Conservation (phyloP, 1,284 basidiomycete species). For the Taiwanofungus camphoratus region DNA sequence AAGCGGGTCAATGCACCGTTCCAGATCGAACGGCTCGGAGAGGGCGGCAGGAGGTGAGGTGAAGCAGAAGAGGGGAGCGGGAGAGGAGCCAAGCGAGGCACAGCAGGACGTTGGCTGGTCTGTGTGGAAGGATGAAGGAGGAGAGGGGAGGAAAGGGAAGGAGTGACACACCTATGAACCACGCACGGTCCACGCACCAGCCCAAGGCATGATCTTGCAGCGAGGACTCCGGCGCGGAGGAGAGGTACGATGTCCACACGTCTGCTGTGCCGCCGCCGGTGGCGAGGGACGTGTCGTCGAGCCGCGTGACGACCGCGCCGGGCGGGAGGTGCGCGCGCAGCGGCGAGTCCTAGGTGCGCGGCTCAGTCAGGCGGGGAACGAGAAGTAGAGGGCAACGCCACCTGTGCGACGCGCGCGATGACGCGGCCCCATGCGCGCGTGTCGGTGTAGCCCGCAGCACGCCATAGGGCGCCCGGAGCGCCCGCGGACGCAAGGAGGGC, state of each 20-base stretch:
- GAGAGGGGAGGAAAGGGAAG: constrained; percentile 1
- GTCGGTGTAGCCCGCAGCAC: constrained; percentile 44
- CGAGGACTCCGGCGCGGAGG: not conserved
- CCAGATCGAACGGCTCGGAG: constrained; percentile 8
- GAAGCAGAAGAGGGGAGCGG: constrained; percentile 40
- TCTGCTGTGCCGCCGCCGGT: constrained; percentile 22
- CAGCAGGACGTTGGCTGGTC: constrained; percentile 19
- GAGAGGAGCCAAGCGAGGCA: not conserved
- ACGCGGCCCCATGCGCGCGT: constrained; percentile 43
- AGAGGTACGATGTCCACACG: constrained; percentile 45
- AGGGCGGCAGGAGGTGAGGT: no score
- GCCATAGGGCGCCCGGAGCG: constrained; percentile 20
- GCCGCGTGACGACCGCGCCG: constrained; percentile 47
- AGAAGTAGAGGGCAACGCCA: constrained; percentile 18
- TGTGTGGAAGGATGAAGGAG: constrained; percentile 6
- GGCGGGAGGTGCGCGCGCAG: constrained; percentile 43
- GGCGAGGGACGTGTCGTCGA: constrained; percentile 51
- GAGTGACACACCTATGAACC: constrained; percentile 25
- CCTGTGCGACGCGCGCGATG: constrained; percentile 44
- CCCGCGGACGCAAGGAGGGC: constrained; percentile 25
- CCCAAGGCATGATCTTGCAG: constrained; percentile 29
- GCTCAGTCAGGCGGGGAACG: constrained; percentile 9
- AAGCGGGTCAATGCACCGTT: constrained; percentile 51
- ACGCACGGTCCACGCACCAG: constrained; percentile 51
- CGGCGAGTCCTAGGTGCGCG: constrained; percentile 45